A percentile compares a stretch with the other conserved stretches of the same genome.
phyloP scores from a whole-genome alignment of 2,329 filamentous ascomycete species.

The Trichophyton equinum region DNA sequence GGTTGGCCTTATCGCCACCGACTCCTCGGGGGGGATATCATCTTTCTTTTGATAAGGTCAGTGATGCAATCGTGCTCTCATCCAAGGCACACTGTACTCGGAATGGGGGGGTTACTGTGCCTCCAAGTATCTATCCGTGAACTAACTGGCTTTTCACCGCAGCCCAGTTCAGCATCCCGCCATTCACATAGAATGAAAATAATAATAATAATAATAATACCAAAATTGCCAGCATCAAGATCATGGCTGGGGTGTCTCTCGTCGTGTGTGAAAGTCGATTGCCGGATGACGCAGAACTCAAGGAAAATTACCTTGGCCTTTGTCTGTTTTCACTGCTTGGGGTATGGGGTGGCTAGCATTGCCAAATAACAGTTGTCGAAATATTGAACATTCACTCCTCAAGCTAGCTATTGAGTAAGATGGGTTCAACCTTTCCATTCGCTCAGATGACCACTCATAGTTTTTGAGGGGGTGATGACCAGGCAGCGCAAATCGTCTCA shows the following conservation, averaged over 20 bases:
- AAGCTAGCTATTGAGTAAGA: not conserved
- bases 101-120: no score
- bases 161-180: not conserved
- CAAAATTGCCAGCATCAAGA: not conserved
- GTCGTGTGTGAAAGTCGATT: no score
- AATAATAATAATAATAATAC: not conserved
- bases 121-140: not conserved
- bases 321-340: not conserved
- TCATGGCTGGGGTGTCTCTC: not conserved
- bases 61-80: not conserved
- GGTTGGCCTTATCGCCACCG: not conserved
- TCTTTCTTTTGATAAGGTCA: not conserved
- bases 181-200: not conserved
- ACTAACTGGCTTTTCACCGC: not conserved
- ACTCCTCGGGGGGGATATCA: not conserved
- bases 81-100: not conserved
- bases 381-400: not conserved
- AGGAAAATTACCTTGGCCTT: not conserved
- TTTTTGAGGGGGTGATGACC: not conserved
- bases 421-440: not conserved
- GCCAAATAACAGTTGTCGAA: slow-evolving; percentile 3
- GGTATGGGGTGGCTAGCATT: slow-evolving; percentile 2
- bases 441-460: not conserved
- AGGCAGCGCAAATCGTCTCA: not conserved
- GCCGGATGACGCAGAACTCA: not conserved